These are phyloP conservation scores for Debaryomyces nepalensis DNA, from an alignment of 1,139 yeast species.

Conservation along the genomic window DNA sequence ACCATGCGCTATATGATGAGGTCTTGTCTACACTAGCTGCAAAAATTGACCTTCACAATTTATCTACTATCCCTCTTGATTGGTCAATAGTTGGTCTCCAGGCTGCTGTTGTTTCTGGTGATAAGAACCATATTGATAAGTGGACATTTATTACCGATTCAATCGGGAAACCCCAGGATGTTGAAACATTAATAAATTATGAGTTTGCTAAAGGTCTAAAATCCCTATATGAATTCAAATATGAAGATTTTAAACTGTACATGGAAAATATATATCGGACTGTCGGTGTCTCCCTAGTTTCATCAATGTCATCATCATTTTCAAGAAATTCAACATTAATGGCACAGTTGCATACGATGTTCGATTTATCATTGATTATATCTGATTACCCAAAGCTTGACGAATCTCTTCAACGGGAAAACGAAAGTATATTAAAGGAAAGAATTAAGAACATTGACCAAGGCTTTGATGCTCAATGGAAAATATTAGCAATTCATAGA, in stretches of 20 bases:
- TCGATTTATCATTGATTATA: slow-evolving; percentile 57
- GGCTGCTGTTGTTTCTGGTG: slow-evolving; percentile 73
- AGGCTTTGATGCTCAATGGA: slow-evolving; percentile 67
- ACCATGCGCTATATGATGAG: slow-evolving; percentile 49
- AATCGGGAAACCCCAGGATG: slow-evolving; percentile 49
- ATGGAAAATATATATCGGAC: slow-evolving; percentile 56
- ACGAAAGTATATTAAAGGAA: slow-evolving; percentile 31
- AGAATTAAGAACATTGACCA: slow-evolving; percentile 60
- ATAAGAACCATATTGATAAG: slow-evolving; percentile 50
- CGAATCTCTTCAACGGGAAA: slow-evolving; percentile 18
- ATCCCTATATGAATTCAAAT: slow-evolving; percentile 40
- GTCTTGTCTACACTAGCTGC: slow-evolving; percentile 41
- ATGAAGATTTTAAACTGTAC: slow-evolving; percentile 26
- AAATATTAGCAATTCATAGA: slow-evolving; percentile 60
- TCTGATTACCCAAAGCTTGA: slow-evolving; percentile 19
- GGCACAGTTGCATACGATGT: slow-evolving; percentile 70
- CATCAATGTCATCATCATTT: slow-evolving; percentile 64
- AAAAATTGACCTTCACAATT: slow-evolving; percentile 29
- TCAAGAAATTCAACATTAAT: slow-evolving; percentile 59
- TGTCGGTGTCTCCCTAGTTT: slow-evolving; percentile 65
- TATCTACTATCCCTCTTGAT: slow-evolving; percentile 42
- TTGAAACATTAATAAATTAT: slow-evolving; percentile 61
- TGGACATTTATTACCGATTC: slow-evolving; percentile 56
- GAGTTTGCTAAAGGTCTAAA: slow-evolving; percentile 67
- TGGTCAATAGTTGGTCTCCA: slow-evolving; percentile 74